phyloP scores from a whole-genome alignment of 805 yeast species.

The Teunomyces kruisii region DNA sequence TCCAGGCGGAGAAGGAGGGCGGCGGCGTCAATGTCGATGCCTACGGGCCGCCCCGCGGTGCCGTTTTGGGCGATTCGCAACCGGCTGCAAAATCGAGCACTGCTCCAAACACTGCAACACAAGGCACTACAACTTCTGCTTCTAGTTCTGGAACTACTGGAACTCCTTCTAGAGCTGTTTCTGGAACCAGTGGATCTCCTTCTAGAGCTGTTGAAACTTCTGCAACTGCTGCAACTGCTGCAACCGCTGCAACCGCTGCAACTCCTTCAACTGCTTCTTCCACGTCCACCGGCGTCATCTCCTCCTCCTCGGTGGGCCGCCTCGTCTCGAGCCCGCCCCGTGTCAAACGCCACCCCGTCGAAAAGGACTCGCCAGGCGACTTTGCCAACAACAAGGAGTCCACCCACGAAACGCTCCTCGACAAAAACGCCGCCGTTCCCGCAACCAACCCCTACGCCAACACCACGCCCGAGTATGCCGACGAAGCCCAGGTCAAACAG shows the following conservation, averaged over 20 bases:
- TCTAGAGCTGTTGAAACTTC: too few species aligned
- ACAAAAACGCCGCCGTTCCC: not conserved
- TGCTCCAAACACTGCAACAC: too few species aligned
- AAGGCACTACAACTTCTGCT: too few species aligned
- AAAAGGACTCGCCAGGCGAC: slow-evolving; percentile 30
- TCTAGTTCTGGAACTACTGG: not conserved
- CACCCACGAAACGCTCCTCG: slow-evolving; percentile 21
- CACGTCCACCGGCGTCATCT: too few species aligned
- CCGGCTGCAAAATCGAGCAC: not conserved
- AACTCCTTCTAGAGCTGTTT: not conserved
- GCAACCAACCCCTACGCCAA: slow-evolving; percentile 16
- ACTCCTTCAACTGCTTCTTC: not conserved
- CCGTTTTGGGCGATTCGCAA: not conserved
- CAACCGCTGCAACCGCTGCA: not conserved
- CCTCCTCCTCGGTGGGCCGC: slow-evolving; percentile 16
- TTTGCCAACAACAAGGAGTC: slow-evolving; percentile 33
- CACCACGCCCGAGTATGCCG: slow-evolving; percentile 26
- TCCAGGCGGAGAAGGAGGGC: not conserved
- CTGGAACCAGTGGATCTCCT: too few species aligned
- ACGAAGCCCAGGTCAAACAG: slow-evolving; percentile 25
- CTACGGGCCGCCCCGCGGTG: too few species aligned
- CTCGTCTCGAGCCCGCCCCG: slow-evolving; percentile 31
- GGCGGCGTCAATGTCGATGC: not conserved
- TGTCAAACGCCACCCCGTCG: slow-evolving; percentile 28
- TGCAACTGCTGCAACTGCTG: too few species aligned